phyloP scores from a whole-genome alignment of 1,284 basidiomycete species.

The Irpex lacteus region DNA sequence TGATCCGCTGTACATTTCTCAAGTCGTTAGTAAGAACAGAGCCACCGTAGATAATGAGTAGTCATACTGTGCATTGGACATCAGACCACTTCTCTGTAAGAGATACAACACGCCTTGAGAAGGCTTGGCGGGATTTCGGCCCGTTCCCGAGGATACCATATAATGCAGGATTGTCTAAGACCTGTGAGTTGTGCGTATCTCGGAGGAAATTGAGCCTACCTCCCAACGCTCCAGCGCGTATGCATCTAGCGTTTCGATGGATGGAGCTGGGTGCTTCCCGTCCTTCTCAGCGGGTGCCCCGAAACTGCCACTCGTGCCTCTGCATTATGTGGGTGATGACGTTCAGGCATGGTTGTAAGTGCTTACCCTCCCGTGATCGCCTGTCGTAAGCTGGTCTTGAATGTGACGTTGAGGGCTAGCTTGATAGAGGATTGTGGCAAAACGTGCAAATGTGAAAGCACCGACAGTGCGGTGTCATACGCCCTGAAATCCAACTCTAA shows the following conservation, averaged over 20 bases:
- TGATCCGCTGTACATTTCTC: constrained; percentile 37
- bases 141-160: constrained; percentile 93
- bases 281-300: constrained; percentile 77
- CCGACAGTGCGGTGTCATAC: constrained; percentile 68
- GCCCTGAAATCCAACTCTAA: constrained; percentile 43
- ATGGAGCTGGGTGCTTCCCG: constrained; percentile 51
- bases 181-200: constrained; percentile 7
- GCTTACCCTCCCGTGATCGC: constrained; percentile 92
- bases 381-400: constrained; percentile 79
- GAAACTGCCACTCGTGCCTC: constrained; percentile 89
- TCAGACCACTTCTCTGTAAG: constrained; percentile 83
- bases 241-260: constrained; percentile 70
- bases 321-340: constrained; percentile 30
- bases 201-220: constrained; percentile 42
- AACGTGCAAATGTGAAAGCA: constrained; percentile 75
- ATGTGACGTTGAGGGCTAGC: constrained; percentile 69
- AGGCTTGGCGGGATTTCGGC: constrained; percentile 64
- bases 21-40: constrained; percentile 15
- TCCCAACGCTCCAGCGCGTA: constrained; percentile 96
- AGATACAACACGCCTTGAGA: constrained; percentile 83
- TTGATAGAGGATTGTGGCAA: constrained; percentile 60
- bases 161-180: constrained; percentile 92
- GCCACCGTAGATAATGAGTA: not conserved
- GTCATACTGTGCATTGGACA: constrained; percentile 63
- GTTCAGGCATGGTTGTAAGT: not conserved